phyloP scores from a whole-genome alignment of 345 rosid genomes.

The thale cress (Arabidopsis thaliana) region TAIR10.1 NC_003074.8:5535501-5536000 shows the following conservation, averaged over 20 bases:
- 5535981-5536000: slow-evolving; percentile 8
- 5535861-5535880: slow-evolving; percentile 36
- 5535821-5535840: slow-evolving; percentile 70
- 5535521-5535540: slow-evolving; percentile 44
- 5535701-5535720: slow-evolving; percentile 72
- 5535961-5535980: slow-evolving; percentile 36
- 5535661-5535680: slow-evolving; percentile 50
- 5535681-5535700: slow-evolving; percentile 74
- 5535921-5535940: slow-evolving; percentile 19
- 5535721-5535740: slow-evolving; percentile 71
- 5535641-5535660: slow-evolving; percentile 26
- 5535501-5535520: slow-evolving; percentile 44
- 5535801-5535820: slow-evolving; percentile 85
- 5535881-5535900: neutral
- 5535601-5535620: slow-evolving; percentile 65
- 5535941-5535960: slow-evolving; percentile 15
- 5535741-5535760: slow-evolving; percentile 96
- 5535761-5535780: slow-evolving; percentile 56
- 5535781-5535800: slow-evolving; percentile 62
- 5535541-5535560: slow-evolving; percentile 70
- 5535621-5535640: slow-evolving; percentile 20
- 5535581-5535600: slow-evolving; percentile 54
- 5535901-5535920: neutral
- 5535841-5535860: slow-evolving; percentile 55
- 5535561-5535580: slow-evolving; percentile 66